Evolutionary conservation across 148 eudicot species (phyloP), one percentile per base, ranked within the genome.

Genomic region (Persicaria tinctoria): DNA sequence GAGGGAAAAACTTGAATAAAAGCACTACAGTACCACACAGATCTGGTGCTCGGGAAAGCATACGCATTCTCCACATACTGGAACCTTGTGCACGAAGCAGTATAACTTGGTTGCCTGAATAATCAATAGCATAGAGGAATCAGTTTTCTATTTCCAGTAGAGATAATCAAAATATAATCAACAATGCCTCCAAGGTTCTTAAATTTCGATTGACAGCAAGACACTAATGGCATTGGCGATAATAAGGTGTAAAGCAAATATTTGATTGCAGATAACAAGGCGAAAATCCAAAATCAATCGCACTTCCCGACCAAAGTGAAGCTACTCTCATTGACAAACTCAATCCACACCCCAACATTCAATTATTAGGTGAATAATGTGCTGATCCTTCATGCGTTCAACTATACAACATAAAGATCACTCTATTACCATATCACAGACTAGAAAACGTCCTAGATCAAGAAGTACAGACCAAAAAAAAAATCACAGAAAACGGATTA

Each of bases 61-160:
- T 79, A 92, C 88, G 83, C 99, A 95, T 83, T 92, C 97, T 83
- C 99, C 99, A 73, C 99, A 95, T 76, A 95, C 97, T 53, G 99
- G 96, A 69, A 90, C 92, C 85, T 95, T 95, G 94, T 95, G 97
- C 80, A 95, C 99, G 74, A 95, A 95, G 72, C 99, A 95, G 82
- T 95, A 95, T 51, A 95, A 79, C 76, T 95, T 95, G 12, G 99
- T 95, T 8, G 99, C 99, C 99, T 95, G 89, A 64, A 80, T 84
- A 46, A 11, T 27, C 41, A 49, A 63, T 62, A 20, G 38, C 46
- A 63, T 32, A 63, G 8, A 63, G 16, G 4, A 63, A 27, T 63
- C 32, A 63, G 68, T 8, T 32, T 63, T 63, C 68, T 4, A 12
- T 5, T 51, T 16, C 9, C 59, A 49, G 53, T 4, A 62, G 1